Evolutionary conservation across 805 yeast genomes (phyloP).

Genomic region (Saturnispora quitensis): DNA sequence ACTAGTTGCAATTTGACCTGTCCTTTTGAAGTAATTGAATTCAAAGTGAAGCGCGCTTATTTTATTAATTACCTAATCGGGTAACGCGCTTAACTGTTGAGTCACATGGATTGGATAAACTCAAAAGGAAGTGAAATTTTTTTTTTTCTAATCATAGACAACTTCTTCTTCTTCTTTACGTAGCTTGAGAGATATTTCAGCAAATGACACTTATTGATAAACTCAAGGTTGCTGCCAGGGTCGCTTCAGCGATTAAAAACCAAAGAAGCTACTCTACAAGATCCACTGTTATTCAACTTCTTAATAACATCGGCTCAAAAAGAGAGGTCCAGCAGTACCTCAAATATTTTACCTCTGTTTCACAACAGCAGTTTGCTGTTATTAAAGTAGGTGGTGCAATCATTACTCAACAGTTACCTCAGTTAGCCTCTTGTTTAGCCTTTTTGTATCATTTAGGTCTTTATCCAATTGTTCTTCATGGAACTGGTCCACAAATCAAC

Average conservation of each 20-base stretch:
- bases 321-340: slow-evolving; percentile 97
- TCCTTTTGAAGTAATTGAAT: neutral
- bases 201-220: neutral
- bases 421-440: slow-evolving; percentile 90
- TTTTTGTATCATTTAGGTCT: slow-evolving; percentile 95
- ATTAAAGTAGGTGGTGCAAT: slow-evolving; percentile 99
- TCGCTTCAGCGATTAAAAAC: neutral
- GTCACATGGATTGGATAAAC: neutral
- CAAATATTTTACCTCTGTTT: slow-evolving; percentile 91
- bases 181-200: neutral
- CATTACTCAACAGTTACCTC: slow-evolving; percentile 87
- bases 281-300: slow-evolving; percentile 89
- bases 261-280: slow-evolving; percentile 51
- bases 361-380: slow-evolving; percentile 95
- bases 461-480: slow-evolving; percentile 94
- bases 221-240: neutral
- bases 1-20: no score
- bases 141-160: neutral
- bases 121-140: neutral
- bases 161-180: neutral
- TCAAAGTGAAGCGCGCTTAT: neutral
- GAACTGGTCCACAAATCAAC: slow-evolving; percentile 98
- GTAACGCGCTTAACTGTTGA: slow-evolving; percentile 11
- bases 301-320: slow-evolving; percentile 94
- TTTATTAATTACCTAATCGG: slow-evolving; percentile 8